phyloP scores from a whole-genome alignment of 2,329 filamentous ascomycete genomes.

The Clarireedia hainanense region DNA sequence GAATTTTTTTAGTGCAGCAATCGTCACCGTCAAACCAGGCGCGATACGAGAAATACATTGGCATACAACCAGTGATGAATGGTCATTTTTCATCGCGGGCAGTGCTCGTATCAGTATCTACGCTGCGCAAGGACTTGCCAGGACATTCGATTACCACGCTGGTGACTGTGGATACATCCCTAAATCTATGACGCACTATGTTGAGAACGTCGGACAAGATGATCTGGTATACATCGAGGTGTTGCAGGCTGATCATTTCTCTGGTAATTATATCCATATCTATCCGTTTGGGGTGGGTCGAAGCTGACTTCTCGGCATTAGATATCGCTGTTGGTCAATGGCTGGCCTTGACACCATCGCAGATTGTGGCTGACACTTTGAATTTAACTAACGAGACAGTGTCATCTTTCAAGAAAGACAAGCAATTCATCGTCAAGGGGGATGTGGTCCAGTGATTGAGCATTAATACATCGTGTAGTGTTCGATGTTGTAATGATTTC shows the following conservation, averaged over 20 bases:
- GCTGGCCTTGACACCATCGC: slow-evolving; percentile 43
- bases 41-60: slow-evolving; percentile 49
- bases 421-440: slow-evolving; percentile 37
- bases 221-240: slow-evolving; percentile 70
- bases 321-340: slow-evolving; percentile 39
- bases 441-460: slow-evolving; percentile 7
- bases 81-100: slow-evolving; percentile 71
- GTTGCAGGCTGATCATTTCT: slow-evolving; percentile 61
- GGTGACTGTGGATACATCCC: slow-evolving; percentile 75
- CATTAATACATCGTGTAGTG: too few species aligned
- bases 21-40: slow-evolving; percentile 58
- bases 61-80: slow-evolving; percentile 74
- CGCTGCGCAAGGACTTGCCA: slow-evolving; percentile 56
- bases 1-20: slow-evolving; percentile 63
- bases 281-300: background rate
- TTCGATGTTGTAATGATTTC: too few species aligned
- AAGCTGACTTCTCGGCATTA: slow-evolving; percentile 19
- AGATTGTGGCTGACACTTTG: slow-evolving; percentile 51
- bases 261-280: slow-evolving; percentile 14
- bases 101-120: slow-evolving; percentile 69
- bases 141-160: slow-evolving; percentile 68
- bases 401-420: slow-evolving; percentile 35
- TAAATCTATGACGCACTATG: slow-evolving; percentile 70
- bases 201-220: slow-evolving; percentile 74
- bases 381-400: slow-evolving; percentile 35